These are phyloP conservation scores for Boletus vinaceobasis DNA, from an alignment of 768 basidiomycete genomes.

Conservation along the genomic window DNA sequence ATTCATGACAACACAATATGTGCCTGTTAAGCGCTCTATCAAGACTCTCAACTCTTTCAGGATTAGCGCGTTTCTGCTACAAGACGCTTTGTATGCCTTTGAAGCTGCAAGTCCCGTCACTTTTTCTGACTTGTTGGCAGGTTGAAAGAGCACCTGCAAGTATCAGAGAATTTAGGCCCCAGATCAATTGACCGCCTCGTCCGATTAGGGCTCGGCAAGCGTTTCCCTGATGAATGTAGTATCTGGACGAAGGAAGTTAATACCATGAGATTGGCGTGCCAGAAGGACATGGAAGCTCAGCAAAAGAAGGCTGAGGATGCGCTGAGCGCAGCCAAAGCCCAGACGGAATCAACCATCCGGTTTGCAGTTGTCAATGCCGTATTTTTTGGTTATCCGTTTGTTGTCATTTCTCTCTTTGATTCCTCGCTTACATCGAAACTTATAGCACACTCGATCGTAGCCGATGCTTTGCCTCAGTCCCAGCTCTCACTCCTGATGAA, in stretches of 20 bases:
- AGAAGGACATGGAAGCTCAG: conserved; percentile 1
- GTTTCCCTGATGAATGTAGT: conserved; percentile 23
- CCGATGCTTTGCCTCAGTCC: conserved; percentile 11
- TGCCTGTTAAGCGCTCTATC: conserved; percentile 16
- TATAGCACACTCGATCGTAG: conserved; percentile 20
- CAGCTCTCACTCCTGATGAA: conserved; percentile 14
- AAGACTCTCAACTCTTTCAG: conserved; percentile 5
- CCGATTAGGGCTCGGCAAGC: conserved; percentile 29
- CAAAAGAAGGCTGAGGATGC: conserved; percentile 12
- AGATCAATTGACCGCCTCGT: conserved; percentile 29
- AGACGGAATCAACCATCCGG: conserved; percentile 20
- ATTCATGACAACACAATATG: conserved; percentile 33
- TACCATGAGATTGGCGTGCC: background rate
- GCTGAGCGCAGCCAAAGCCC: conserved; percentile 5
- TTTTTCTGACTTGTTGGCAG: conserved; percentile 14
- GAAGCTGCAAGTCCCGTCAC: background rate
- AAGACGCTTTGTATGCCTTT: conserved; percentile 24
- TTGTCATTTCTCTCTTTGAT: background rate
- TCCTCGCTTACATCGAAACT: background rate
- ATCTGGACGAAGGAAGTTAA: conserved; percentile 24
- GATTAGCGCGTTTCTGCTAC: conserved; percentile 14
- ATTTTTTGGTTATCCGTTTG: conserved; percentile 23
- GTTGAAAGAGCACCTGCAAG: conserved; percentile 22
- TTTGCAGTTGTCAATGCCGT: conserved; percentile 27
- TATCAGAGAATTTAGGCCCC: conserved; percentile 22